phyloP scores from a whole-genome alignment of 2,329 filamentous ascomycete species.

The Stylonectria norvegica region DNA sequence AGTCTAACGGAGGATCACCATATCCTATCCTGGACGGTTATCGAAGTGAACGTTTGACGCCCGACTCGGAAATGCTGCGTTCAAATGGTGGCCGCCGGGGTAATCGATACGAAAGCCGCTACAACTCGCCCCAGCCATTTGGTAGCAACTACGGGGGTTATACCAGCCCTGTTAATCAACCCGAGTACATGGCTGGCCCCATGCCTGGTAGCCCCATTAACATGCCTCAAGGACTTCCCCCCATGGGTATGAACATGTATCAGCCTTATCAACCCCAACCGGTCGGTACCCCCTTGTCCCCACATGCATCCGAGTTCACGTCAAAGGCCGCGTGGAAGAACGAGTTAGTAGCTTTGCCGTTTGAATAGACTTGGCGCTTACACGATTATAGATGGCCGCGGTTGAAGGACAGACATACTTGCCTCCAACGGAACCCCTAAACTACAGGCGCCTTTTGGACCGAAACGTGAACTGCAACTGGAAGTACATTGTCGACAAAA shows the following conservation, averaged over 20 bases:
- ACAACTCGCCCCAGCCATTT: constrained; percentile 34
- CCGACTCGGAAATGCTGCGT: constrained; percentile 49
- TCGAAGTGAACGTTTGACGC: constrained; percentile 44
- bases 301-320: constrained; percentile 72
- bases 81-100: constrained; percentile 42
- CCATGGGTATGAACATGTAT: constrained; percentile 43
- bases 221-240: constrained; percentile 33
- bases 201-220: constrained; percentile 33
- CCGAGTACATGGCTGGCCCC: constrained; percentile 36
- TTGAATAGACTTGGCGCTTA: too few species aligned
- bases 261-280: constrained; percentile 53
- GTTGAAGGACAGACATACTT: constrained; percentile 72
- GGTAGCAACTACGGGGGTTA: constrained; percentile 35
- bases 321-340: constrained; percentile 53
- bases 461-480: constrained; percentile 97
- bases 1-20: constrained; percentile 33
- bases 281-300: constrained; percentile 64
- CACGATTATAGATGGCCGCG: constrained; percentile 43
- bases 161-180: constrained; percentile 32
- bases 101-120: constrained; percentile 46
- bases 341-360: too few species aligned
- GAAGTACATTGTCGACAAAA: constrained; percentile 99
- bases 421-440: constrained; percentile 84
- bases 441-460: constrained; percentile 92
- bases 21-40: constrained; percentile 40